Base-by-base conservation (phyloP, 179 eudicot species). In the Drosera spatulata region DNA sequence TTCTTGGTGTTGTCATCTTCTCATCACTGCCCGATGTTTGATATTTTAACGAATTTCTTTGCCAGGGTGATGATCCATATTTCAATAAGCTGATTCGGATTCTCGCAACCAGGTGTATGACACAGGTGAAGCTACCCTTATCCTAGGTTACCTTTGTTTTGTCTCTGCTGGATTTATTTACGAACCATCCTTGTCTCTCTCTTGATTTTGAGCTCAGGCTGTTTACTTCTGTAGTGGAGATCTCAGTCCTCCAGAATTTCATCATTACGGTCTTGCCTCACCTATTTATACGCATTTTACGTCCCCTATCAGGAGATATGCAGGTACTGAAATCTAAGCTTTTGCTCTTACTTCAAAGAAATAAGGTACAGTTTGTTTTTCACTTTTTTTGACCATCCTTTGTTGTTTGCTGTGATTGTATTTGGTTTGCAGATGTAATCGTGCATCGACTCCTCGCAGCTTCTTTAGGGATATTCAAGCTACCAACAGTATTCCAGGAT, bases 201-300 rank as follows among this genome's bases (percentile, higher is more conserved):
- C 41, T 55, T 52, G 50, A 10, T 39, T 46, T 45, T 64, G 42
- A 68, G 39, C 75, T 60, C 72, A 93, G 97, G 97, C 95, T 3
- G 95, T 93, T 5, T 93, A 93, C 75, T 93, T 93, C 79, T 93
- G 97, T 69, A 89, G 97, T 72, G 99, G 97, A 69, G 99, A 89
- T 72, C 79, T 89, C 43, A 93, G 84, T 70, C 91, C 88, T 53
- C 88, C 90, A 65, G 97, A 93, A 73, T 93, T 77, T 71, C 73
- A 41, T 65, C 99, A 93, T 73, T 93, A 93, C 73, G 99, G 99
- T 48, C 97, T 93, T 62, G 87, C 97, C 53, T 79, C 99, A 43
- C 81, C 86, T 54, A 72, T 93, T 48, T 93, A 93, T 75, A 93
- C 99, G 8, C 97, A 93, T 67, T 93, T 93, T 65, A 89, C 97